Conservation (phyloP, 768 basidiomycete genomes). For the Kwoniella heveanensis region DNA sequence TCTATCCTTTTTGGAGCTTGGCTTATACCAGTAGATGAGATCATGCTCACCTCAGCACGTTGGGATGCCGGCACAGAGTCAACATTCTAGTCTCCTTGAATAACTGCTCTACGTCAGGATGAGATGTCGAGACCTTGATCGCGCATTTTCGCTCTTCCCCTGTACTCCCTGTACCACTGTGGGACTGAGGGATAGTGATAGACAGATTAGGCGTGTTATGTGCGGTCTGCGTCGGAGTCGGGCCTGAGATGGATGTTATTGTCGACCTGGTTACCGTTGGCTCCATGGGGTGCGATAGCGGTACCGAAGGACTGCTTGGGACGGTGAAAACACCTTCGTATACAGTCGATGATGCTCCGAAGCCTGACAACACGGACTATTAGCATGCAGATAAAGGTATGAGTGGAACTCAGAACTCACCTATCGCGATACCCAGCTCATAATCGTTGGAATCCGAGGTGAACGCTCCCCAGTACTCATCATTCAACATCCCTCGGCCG, state of each 20-base stretch:
- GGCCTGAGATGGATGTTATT: background rate
- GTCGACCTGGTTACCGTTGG: constrained; percentile 7
- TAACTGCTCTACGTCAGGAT: constrained; percentile 65
- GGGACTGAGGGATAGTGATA: constrained; percentile 1
- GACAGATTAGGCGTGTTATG: background rate
- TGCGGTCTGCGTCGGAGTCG: background rate
- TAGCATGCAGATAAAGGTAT: background rate
- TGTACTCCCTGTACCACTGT: background rate
- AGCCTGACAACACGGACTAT: constrained; percentile 60
- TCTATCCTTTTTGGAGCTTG: no score
- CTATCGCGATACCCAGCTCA: constrained; percentile 70
- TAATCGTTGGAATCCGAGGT: constrained; percentile 66
- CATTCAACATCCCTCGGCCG: constrained; percentile 27
- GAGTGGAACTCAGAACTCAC: constrained; percentile 23
- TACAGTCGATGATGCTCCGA: constrained; percentile 88
- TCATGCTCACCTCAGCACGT: constrained; percentile 64
- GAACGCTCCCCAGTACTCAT: constrained; percentile 31
- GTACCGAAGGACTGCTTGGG: constrained; percentile 29
- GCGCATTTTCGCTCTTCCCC: constrained; percentile 33
- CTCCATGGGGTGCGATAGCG: constrained; percentile 3
- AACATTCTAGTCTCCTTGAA: constrained; percentile 40
- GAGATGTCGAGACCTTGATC: constrained; percentile 54
- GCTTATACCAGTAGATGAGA: no score
- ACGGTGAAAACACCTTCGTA: constrained; percentile 72
- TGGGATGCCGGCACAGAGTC: constrained; percentile 59